phyloP scores from a whole-genome alignment of 140 eudicot genomes.

The Cichorium intybus region DNA sequence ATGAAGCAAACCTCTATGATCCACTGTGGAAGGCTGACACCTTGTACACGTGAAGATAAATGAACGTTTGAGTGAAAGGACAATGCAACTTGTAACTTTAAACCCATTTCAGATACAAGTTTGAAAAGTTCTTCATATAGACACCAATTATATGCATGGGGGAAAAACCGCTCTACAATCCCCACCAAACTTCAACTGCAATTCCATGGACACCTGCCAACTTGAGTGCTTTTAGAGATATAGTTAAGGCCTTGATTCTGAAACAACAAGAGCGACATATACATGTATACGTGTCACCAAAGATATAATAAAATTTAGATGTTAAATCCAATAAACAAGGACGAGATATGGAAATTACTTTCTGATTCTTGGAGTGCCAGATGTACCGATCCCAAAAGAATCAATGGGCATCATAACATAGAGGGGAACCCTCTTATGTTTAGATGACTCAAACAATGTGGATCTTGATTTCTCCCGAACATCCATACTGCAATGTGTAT shows the following conservation, averaged over 20 bases:
- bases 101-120: slow-evolving; percentile 44
- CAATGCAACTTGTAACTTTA: slow-evolving; percentile 68
- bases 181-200: slow-evolving; percentile 83
- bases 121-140: slow-evolving; percentile 61
- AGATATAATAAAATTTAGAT: slow-evolving; percentile 7
- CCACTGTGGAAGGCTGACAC: slow-evolving; percentile 70
- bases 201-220: slow-evolving; percentile 77
- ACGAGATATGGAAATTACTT: slow-evolving; percentile 44
- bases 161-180: slow-evolving; percentile 61
- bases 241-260: slow-evolving; percentile 69
- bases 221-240: slow-evolving; percentile 71
- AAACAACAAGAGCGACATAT: slow-evolving; percentile 19
- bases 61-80: slow-evolving; percentile 66
- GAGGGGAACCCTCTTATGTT: slow-evolving; percentile 58
- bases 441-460: slow-evolving; percentile 49
- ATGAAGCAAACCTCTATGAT: slow-evolving; percentile 47
- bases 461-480: slow-evolving; percentile 65
- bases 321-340: not conserved
- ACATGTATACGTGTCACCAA: slow-evolving; percentile 29
- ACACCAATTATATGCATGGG: slow-evolving; percentile 61
- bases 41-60: slow-evolving; percentile 47
- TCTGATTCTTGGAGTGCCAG: slow-evolving; percentile 68
- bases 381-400: slow-evolving; percentile 56
- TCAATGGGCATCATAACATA: slow-evolving; percentile 71
- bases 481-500: slow-evolving; percentile 55